Base-by-base conservation (phyloP, 2,329 filamentous ascomycete species). In the Fusarium stilboides region DNA sequence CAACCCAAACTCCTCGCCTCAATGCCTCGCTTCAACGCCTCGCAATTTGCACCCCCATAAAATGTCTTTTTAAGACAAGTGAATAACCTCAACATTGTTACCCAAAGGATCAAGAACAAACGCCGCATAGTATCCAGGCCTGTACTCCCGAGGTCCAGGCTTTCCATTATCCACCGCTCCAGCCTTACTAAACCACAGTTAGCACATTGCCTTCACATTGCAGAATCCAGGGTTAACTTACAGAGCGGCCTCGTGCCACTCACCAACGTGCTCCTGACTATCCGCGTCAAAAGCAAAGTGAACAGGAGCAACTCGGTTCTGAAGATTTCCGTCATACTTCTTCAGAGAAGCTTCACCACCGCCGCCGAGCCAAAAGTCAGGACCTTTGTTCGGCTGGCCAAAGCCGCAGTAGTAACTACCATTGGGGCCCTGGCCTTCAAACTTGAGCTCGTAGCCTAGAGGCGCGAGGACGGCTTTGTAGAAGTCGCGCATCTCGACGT, bases 41-140 rank as follows among this genome's bases (percentile, higher is more conserved):
- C 15, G 9, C 33, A 19, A 6, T 20, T n/a, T 19, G 9, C 13
- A 24, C 13, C 22, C 22, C 14, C 10, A 20, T 22, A 57, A 34
- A 39, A 42, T 49, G 24, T 49, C 15, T 7, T 26, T 44, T 20
- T 39, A 60, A 36, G 63, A 55, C 47, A 75, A 17, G 43, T 75
- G 69, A 26, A 85, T 78, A 52, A 80, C 80, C 75, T 87, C 86
- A 44, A 87, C 80, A 66, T 87, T 87, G 69, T 87, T 87, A 0
- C 85, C 85, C 5, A 79, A 75, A 2, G 84, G 83, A 69, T 87
- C 85, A 40, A 80, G 72, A 8, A 87, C 78, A 75, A 84, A 88
- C 1, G 85, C 83, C 2, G 74, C 85, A 53, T 86, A 88, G 72
- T 87, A 87, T 8, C 77, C 77, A 15, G 79, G 71, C 44, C 79